A percentile compares a stretch with the other conserved stretches of the same genome.
These are phyloP conservation scores for Melanopsichium pennsylvanicum DNA, from an alignment of 1,284 basidiomycete species.

Conservation along the genomic window DNA sequence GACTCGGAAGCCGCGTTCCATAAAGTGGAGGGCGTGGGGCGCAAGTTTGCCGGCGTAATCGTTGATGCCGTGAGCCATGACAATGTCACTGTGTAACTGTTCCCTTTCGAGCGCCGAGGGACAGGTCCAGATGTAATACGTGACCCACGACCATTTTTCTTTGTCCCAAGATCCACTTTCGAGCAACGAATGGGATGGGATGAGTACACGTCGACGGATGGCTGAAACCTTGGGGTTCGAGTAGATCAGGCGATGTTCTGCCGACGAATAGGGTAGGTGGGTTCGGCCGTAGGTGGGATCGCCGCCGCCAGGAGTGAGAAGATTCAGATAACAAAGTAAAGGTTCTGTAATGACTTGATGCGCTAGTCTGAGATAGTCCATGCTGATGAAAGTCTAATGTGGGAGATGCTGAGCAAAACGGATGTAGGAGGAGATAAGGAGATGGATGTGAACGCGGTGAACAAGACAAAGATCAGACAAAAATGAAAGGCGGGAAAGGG, in stretches of 20 bases:
- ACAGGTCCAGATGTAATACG: constrained; percentile 60
- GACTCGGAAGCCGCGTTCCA: constrained; percentile 69
- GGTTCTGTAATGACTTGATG: constrained; percentile 60
- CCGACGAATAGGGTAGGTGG: constrained; percentile 43
- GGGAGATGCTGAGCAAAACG: no score
- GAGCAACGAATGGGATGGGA: constrained; percentile 39
- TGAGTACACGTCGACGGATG: constrained; percentile 45
- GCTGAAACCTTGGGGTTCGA: constrained; percentile 56
- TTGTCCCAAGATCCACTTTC: constrained; percentile 38
- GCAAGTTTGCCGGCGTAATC: constrained; percentile 65
- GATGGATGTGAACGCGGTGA: no score
- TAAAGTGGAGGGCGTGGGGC: constrained; percentile 67
- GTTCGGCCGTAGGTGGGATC: constrained; percentile 62
- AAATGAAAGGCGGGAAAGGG: no score
- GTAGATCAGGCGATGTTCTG: constrained; percentile 57
- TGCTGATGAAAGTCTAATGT: no score
- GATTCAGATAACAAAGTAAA: constrained; percentile 51
- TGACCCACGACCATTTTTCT: constrained; percentile 46
- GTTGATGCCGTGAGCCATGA: constrained; percentile 62
- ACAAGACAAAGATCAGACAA: no score
- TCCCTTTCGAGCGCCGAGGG: constrained; percentile 36
- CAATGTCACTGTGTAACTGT: constrained; percentile 51
- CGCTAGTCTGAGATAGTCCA: constrained; percentile 22
- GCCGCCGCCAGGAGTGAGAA: constrained; percentile 46
- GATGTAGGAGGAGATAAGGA: no score